Evolutionary conservation across 1,284 basidiomycete species (phyloP), one percentile per base, ranked within the genome.

Genomic region (Sporisorium graminicola): DNA sequence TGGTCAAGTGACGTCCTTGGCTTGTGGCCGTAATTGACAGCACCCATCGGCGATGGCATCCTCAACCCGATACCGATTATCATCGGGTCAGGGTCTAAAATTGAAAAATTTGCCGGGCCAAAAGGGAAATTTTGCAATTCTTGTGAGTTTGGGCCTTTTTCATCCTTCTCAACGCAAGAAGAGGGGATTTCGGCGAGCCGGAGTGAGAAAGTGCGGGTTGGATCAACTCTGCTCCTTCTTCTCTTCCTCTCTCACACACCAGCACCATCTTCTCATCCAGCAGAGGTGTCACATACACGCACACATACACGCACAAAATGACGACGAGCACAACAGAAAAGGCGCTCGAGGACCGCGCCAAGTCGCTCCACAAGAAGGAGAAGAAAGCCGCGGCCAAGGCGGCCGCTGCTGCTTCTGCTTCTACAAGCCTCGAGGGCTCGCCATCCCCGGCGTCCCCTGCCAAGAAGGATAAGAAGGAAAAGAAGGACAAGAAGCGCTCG

Each of bases 311-410:
- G 16, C 16, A 43, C 47, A 61, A 33, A 58, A 72, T 70, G 66
- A 63, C 71, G 27, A 63, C 69, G 6, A 62, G 64, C 53, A 53
- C 52, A 20, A 73, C 58, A 42, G 68, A 63, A 42, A 79, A 66
- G 26, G 69, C 60, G 29, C 74, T 74, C 5, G 81, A 82, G 29
- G 82, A 81, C 20, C 59, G 54, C 47, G 66, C 75, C 64, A 79
- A 76, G 62, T 65, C 67, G 47, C 50, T 66, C 8, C 64, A 82
- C 63, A 83, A 80, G 37, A 85, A 86, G 76, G 77, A 78, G 70
- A 86, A 86, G 80, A 85, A 85, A 76, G 75, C 62, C 3, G 58
- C 59, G 43, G 60, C 71, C 52, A 64, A 64, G 33, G 66, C 66
- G 29, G 37, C 40, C 20, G 40, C 40, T 43, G 40, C 40, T 43